These are phyloP conservation scores for Auricularia sp. DNA, from an alignment of 768 basidiomycete genomes.

Conservation along the genomic window DNA sequence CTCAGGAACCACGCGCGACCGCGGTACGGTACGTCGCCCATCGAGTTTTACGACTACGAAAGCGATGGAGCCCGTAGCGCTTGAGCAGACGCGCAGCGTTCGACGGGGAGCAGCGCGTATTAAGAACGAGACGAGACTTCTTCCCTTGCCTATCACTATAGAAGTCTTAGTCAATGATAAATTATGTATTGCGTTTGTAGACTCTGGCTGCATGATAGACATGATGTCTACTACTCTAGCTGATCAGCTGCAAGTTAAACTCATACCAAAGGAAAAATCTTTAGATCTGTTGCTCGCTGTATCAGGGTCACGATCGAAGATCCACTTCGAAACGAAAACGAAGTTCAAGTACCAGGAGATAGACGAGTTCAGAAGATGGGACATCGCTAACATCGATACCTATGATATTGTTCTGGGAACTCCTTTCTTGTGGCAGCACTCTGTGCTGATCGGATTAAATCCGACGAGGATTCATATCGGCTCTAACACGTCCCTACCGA, in stretches of 20 bases:
- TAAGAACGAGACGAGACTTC: background rate
- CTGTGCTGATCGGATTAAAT: background rate
- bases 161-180: conserved; percentile 23
- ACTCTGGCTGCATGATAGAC: conserved; percentile 30
- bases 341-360: conserved; percentile 8
- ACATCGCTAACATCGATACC: conserved; percentile 26
- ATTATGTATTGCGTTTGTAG: conserved; percentile 24
- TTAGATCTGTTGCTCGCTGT: conserved; percentile 8
- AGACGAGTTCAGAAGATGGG: conserved; percentile 8
- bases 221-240: conserved; percentile 29
- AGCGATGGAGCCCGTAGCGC: no score
- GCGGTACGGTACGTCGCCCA: no score
- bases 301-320: conserved; percentile 5
- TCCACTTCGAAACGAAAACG: conserved; percentile 1
- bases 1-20: no score
- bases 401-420: conserved; percentile 29
- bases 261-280: conserved; percentile 12
- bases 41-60: no score
- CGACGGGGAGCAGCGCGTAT: background rate
- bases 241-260: conserved; percentile 26
- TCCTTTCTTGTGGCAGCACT: conserved; percentile 25
- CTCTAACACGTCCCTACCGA: background rate
- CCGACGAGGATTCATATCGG: background rate
- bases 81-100: background rate
- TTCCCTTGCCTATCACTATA: conserved; percentile 26